A percentile compares a stretch with the other conserved stretches of the same genome.
These are phyloP conservation scores for Acacia crassicarpa DNA, from an alignment of 306 rosid genomes.

Conservation along the genomic window DNA sequence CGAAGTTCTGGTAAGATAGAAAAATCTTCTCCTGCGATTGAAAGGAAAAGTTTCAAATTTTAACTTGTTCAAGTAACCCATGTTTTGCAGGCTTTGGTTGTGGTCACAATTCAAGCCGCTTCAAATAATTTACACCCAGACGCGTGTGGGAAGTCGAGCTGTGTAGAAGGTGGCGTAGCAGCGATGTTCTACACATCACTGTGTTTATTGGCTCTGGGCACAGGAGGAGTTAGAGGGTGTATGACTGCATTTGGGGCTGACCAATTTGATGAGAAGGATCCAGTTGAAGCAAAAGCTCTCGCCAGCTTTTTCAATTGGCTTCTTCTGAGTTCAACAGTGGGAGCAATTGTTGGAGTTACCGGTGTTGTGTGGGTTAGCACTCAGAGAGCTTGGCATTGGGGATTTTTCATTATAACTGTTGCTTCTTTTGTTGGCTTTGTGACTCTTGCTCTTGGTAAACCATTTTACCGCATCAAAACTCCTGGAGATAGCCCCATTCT, in stretches of 20 bases:
- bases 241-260: constrained; percentile 86
- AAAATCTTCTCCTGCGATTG: neutral
- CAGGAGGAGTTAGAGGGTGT: constrained; percentile 78
- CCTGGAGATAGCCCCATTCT: constrained; percentile 62
- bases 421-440: constrained; percentile 57
- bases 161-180: constrained; percentile 58
- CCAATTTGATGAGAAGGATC: constrained; percentile 65
- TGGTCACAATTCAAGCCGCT: constrained; percentile 65
- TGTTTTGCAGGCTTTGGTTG: constrained; percentile 50
- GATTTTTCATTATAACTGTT: constrained; percentile 55
- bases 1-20: constrained; percentile 54
- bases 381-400: constrained; percentile 66
- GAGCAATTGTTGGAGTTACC: constrained; percentile 68
- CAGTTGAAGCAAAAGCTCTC: constrained; percentile 59
- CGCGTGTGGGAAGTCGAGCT: constrained; percentile 42
- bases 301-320: constrained; percentile 71
- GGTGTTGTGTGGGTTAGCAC: constrained; percentile 69
- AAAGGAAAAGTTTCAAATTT: neutral
- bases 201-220: constrained; percentile 56
- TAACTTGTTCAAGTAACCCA: neutral
- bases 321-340: constrained; percentile 61
- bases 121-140: constrained; percentile 51
- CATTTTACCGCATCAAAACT: constrained; percentile 62
- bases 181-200: constrained; percentile 60
- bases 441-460: constrained; percentile 66